A percentile compares a stretch with the other conserved stretches of the same genome.
These are phyloP conservation scores for Eragrostis tef DNA, from an alignment of 202 grass and related monocot genomes.

Conservation along the genomic window DNA sequence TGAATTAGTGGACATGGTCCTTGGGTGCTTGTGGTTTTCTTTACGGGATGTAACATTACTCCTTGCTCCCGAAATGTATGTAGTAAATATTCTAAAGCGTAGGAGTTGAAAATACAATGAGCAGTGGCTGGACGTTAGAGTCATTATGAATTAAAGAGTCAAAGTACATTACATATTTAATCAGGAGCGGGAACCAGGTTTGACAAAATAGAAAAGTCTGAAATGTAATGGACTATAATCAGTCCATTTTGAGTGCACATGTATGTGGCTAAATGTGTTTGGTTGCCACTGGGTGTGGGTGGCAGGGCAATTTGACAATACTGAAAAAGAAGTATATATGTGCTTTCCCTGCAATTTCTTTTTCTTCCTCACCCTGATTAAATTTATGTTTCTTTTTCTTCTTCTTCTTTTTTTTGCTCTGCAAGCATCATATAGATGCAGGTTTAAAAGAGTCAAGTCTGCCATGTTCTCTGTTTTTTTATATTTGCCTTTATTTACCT, in stretches of 20 bases:
- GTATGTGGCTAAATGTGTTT: neutral
- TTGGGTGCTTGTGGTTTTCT: constrained; percentile 13
- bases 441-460: neutral
- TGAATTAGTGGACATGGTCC: neutral
- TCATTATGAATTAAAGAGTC: neutral
- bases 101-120: neutral
- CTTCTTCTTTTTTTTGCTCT: neutral
- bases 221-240: neutral
- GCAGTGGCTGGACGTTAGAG: neutral
- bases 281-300: too few relatives aligned
- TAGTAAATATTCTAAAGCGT: neutral
- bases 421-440: neutral
- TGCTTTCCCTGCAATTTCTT: neutral
- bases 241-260: neutral
- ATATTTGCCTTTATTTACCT: neutral
- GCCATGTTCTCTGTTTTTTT: neutral
- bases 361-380: neutral
- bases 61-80: neutral
- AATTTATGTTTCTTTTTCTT: neutral
- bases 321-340: neutral
- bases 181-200: neutral
- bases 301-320: neutral
- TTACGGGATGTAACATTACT: neutral
- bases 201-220: neutral
- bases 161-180: neutral